Evolutionary conservation across 176 grass and related monocot genomes (phyloP).

Genomic region (Aegilops umbellulata): DNA sequence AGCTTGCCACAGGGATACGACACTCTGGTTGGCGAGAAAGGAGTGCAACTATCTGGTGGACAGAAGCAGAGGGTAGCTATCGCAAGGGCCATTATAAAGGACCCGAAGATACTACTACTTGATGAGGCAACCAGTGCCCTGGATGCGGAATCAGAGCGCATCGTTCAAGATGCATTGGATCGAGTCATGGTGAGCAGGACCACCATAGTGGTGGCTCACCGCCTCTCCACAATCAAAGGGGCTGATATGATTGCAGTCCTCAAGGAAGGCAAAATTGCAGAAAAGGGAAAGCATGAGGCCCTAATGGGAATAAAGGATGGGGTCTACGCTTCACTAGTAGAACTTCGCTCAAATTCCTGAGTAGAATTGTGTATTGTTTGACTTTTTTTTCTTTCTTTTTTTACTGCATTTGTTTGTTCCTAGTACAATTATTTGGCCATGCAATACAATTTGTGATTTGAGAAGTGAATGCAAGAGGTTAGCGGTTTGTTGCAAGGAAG

Average conservation of each 20-base stretch:
- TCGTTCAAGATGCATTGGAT: conserved; percentile 53
- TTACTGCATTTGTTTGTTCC: neutral
- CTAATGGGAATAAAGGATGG: conserved; percentile 49
- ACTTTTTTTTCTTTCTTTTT: neutral
- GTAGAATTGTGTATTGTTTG: conserved; percentile 22
- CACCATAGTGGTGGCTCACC: conserved; percentile 53
- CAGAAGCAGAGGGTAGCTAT: conserved; percentile 64
- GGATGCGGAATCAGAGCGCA: conserved; percentile 49
- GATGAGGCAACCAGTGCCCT: conserved; percentile 67
- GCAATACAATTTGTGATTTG: neutral
- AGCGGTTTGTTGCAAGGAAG: neutral
- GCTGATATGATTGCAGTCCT: conserved; percentile 58
- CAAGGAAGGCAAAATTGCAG: conserved; percentile 53
- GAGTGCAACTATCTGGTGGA: conserved; percentile 58
- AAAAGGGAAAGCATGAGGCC: conserved; percentile 51
- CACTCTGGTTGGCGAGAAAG: conserved; percentile 52
- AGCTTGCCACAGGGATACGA: conserved; percentile 53
- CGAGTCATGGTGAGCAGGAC: conserved; percentile 52
- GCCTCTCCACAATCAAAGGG: conserved; percentile 68
- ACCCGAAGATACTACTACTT: conserved; percentile 58
- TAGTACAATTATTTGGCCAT: neutral
- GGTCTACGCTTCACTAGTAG: conserved; percentile 48
- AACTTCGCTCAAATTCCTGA: conserved; percentile 24
- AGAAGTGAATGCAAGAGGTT: neutral
- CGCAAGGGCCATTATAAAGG: conserved; percentile 63